Evolutionary conservation across 345 rosid genomes (phyloP), one percentile per base, ranked within the genome.

Genomic region (Diplotaxis tenuifolia): DNA sequence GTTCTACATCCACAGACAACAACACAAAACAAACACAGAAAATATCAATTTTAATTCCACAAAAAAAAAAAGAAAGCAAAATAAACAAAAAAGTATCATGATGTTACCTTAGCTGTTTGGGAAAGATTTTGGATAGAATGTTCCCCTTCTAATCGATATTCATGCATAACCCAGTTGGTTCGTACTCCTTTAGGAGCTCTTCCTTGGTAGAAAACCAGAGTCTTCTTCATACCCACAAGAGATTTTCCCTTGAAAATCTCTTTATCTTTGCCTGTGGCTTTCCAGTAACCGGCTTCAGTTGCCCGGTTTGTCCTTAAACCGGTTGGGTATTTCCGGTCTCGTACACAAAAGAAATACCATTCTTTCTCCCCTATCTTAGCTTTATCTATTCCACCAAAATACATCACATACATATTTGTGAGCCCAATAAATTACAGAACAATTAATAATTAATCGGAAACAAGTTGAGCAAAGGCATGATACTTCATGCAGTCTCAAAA

Each of bases 221-320:
- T 91, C 79, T 91, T 91, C 80, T 91, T 91, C 97, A 91, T 89
- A n/a, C 97, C 97, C 55, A 91, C 93, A 31, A 91, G 89, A 34
- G 85, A 19, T 60, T 79, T 83, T 0, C 45, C 84, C 15, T 72
- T 81, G 72, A 67, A 79, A 32, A 87, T 87, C 76, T 85, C 91
- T 66, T 68, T 87, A 40, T 87, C 91, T 75, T 83, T 87, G 3
- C 89, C 92, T n/a, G 92, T 87, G 3, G 92, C 92, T 66, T 87
- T 87, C 92, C 91, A 87, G 6, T 87, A 87, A 76, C 79, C 79
- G 47, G 79, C 71, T 42, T 76, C 67, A 18, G 91, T 87, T 1
- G 89, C 91, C 58, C 91, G 82, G 77, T 87, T 87, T 15, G 91
- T 87, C 58, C 91, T 73, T 73, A 85, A 74, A 38, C 91, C 96